Evolutionary conservation across 192 early-diverging fungal genomes (phyloP), one percentile per base, ranked within the genome.

Genomic region (Obelidium mucronatum): DNA sequence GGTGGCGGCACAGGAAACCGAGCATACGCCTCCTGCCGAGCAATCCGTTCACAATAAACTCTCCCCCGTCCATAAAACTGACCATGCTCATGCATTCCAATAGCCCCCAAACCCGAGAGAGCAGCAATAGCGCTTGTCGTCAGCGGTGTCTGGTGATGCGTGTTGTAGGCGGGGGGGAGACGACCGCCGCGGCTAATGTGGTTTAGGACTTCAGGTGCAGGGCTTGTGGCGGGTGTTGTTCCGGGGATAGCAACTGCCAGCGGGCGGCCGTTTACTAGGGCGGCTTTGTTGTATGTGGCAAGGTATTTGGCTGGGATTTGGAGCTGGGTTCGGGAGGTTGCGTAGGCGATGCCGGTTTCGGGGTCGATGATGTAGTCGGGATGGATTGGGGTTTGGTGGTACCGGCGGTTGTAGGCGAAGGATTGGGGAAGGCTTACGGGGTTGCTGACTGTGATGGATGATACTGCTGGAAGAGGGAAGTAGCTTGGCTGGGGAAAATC

Each of bases 361-460:
- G 34, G 26, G 34, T 22, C 28, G 36, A 76, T 28, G 2, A 76
- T 40, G 54, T 67, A 76, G 65, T 62, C 74, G 1, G 74, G 74
- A 64, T 76, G 40, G 65, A 76, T 76, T 2, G 64, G 53, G 52
- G n/a, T 58, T 2, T 59, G 52, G 53, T 76, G 74, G 52, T 55
- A 67, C 1, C 65, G 65, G 2, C 64, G 62, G 62, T 76, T 76
- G 15, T 39, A 15, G 11, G 42, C 42, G 2, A 52, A 67, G 13
- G 74, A 51, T 11, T 26, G 30, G 19, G 74, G 74, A 1, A 76
- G 64, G 52, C 28, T 26, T 26, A 52, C 22, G 3, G 74, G 74
- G 53, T 76, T 42, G 30, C 15, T 53, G 31, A 54, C 64, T 13
- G 37, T 17, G 19, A 67, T 67, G 30, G 33, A 36, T 6, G 26